These are phyloP conservation scores for Smittium culicis DNA, from an alignment of 371 early-diverging fungal genomes.

Conservation along the genomic window DNA sequence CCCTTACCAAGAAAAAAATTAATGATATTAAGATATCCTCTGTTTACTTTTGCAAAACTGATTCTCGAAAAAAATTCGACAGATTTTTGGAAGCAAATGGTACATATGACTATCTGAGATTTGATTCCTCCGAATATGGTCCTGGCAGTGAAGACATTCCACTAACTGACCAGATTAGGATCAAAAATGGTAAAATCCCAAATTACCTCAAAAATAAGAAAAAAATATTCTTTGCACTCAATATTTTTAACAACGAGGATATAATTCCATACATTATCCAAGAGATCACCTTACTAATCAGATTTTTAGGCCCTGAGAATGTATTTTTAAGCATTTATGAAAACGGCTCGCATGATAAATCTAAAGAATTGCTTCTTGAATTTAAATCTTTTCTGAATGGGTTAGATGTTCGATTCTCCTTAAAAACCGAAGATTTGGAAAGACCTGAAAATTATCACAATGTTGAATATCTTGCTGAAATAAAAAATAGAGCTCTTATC, in stretches of 20 bases:
- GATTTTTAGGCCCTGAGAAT: constrained; percentile 17
- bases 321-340: constrained; percentile 30
- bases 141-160: too few species aligned
- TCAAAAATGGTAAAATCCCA: too few species aligned
- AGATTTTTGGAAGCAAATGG: too few species aligned
- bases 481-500: constrained; percentile 33
- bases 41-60: too few species aligned
- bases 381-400: constrained; percentile 16
- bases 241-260: constrained; percentile 29
- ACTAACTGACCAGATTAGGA: too few species aligned
- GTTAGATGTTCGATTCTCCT: constrained; percentile 17
- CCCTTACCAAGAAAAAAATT: too few species aligned
- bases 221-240: constrained; percentile 30
- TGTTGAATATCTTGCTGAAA: constrained; percentile 35
- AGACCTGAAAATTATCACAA: constrained; percentile 22
- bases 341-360: constrained; percentile 30
- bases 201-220: too few species aligned
- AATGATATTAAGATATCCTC: too few species aligned
- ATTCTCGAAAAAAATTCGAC: too few species aligned
- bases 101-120: too few species aligned
- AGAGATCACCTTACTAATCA: constrained; percentile 23
- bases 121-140: too few species aligned
- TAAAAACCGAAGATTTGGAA: constrained; percentile 13
- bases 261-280: constrained; percentile 27
- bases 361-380: constrained; percentile 21